Percentiles rank a stretch among this genome's conserved stretches.
phyloP scores from a whole-genome alignment of 2,329 filamentous ascomycete genomes.

The Fusarium incarnatum region DNA sequence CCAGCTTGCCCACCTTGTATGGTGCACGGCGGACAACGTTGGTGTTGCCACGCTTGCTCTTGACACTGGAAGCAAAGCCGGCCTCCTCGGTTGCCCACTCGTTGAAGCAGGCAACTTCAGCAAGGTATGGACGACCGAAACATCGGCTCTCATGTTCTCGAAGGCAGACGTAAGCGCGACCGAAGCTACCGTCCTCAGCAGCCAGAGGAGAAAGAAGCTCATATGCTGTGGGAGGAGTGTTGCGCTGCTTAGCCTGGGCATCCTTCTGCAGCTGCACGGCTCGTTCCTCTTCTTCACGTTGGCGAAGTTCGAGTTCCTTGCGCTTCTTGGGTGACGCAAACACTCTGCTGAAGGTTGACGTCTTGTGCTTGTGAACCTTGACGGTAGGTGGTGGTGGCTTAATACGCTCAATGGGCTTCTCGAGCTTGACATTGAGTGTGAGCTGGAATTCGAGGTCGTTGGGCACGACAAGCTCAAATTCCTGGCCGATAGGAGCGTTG shows the following conservation, averaged over 20 bases:
- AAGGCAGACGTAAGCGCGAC: conserved; percentile 90
- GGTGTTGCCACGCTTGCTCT: conserved; percentile 86
- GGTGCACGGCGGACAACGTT: conserved; percentile 84
- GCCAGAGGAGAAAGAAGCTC: conserved; percentile 88
- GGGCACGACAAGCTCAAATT: conserved; percentile 96
- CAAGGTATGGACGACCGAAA: conserved; percentile 87
- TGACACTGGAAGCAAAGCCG: conserved; percentile 83
- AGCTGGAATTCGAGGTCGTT: conserved; percentile 99
- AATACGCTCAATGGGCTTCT: conserved; percentile 75
- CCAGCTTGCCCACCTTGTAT: conserved; percentile 96
- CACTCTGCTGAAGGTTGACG: conserved; percentile 89
- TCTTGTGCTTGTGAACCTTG: conserved; percentile 78
- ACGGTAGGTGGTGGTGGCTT: conserved; percentile 65
- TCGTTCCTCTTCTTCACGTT: conserved; percentile 85
- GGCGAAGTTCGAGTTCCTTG: conserved; percentile 88
- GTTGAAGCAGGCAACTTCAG: conserved; percentile 96
- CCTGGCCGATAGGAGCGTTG: conserved; percentile 94
- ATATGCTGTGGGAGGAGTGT: conserved; percentile 78
- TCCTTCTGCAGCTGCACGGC: conserved; percentile 72
- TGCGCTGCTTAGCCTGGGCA: conserved; percentile 71
- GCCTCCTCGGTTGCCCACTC: conserved; percentile 96
- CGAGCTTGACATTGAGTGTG: conserved; percentile 93
- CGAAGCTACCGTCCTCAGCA: conserved; percentile 93
- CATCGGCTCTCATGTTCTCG: conserved; percentile 91
- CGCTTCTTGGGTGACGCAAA: conserved; percentile 97